A percentile compares a stretch with the other conserved stretches of the same genome.
Evolutionary conservation across 2,329 filamentous ascomycete genomes (phyloP).

Genomic region (Dothiorella sarmentorum): DNA sequence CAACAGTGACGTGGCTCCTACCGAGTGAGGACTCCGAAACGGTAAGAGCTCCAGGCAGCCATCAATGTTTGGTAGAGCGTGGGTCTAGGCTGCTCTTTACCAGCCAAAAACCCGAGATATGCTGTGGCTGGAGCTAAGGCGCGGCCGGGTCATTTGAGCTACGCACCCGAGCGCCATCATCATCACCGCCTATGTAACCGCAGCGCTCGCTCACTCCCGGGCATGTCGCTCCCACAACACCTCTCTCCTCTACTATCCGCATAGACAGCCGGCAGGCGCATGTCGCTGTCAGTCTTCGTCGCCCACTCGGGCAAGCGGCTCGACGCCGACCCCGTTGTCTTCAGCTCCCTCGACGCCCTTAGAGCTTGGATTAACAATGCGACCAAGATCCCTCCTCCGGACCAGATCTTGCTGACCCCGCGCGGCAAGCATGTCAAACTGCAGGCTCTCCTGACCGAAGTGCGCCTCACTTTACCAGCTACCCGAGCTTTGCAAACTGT

Average conservation of each 20-base stretch:
- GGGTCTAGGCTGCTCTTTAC: neutral
- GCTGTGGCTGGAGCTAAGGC: conserved; percentile 12
- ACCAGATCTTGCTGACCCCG: conserved; percentile 83
- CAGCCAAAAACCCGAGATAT: neutral
- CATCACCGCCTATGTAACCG: conserved; percentile 16
- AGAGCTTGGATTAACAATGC: conserved; percentile 75
- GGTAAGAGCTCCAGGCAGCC: neutral
- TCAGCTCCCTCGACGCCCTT: conserved; percentile 78
- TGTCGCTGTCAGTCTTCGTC: conserved; percentile 87
- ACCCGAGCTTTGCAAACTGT: neutral
- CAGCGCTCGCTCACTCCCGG: neutral
- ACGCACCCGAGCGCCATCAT: conserved; percentile 23
- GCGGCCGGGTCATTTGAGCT: conserved; percentile 16
- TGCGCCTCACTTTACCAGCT: conserved; percentile 40
- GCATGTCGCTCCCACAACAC: conserved; percentile 7
- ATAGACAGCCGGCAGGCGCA: conserved; percentile 45
- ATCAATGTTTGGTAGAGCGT: neutral
- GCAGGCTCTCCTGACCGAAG: conserved; percentile 77
- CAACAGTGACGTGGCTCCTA: neutral
- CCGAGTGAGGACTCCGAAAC: neutral
- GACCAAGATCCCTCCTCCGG: conserved; percentile 68
- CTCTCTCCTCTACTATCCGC: neutral
- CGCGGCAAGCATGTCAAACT: conserved; percentile 81
- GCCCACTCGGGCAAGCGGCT: conserved; percentile 90
- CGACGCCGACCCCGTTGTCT: conserved; percentile 70